phyloP scores from a whole-genome alignment of 176 grass and related monocot genomes.

The Raddia distichophylla region DNA sequence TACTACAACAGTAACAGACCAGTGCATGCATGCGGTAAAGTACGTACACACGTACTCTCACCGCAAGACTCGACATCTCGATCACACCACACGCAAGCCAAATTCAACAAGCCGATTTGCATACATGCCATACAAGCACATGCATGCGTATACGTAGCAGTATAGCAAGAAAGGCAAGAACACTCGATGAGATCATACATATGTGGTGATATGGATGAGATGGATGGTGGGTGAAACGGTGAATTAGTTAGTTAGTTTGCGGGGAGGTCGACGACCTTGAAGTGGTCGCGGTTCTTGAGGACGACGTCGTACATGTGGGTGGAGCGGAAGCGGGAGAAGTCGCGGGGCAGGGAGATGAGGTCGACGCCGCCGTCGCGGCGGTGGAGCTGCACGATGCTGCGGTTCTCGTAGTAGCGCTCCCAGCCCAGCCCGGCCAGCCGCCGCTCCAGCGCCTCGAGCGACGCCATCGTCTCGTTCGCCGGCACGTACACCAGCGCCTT shows the following conservation, averaged over 20 bases:
- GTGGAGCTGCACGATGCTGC: constrained; percentile 52
- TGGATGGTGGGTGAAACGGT: no score
- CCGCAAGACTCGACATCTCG: no score
- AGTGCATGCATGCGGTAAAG: no score
- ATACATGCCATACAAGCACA: no score
- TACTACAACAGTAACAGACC: no score
- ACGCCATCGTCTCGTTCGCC: constrained; percentile 40
- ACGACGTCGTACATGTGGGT: constrained; percentile 65
- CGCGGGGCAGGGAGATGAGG: constrained; percentile 57
- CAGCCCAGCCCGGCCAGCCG: constrained; percentile 47
- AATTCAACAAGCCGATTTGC: no score
- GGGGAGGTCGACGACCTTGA: constrained; percentile 51
- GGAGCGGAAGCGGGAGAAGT: constrained; percentile 53
- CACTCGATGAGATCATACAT: no score
- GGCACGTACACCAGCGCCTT: constrained; percentile 41
- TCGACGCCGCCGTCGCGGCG: constrained; percentile 40
- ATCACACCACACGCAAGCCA: no score
- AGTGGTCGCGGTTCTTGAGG: constrained; percentile 56
- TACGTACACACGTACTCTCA: no score
- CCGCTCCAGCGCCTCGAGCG: constrained; percentile 37
- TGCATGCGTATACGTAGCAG: no score
- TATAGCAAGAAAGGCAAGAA: no score
- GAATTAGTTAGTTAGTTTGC: background rate
- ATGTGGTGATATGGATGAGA: no score
- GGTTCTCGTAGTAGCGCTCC: constrained; percentile 61